Base-by-base conservation (phyloP, 805 yeast genomes). In the Starmerella powellii region DNA sequence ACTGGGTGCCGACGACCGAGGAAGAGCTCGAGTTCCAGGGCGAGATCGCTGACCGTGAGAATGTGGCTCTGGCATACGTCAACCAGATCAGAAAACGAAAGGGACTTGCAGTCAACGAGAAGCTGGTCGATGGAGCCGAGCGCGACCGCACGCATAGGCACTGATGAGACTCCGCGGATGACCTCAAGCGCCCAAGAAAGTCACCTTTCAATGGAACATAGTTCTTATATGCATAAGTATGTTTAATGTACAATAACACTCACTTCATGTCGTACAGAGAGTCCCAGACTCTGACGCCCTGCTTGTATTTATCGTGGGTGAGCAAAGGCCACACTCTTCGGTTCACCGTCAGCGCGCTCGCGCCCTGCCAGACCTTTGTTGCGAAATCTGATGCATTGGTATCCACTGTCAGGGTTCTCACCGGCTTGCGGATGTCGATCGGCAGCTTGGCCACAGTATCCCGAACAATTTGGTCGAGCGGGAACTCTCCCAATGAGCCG, bases 1-100 rank as follows among this genome's bases (percentile, higher is more conserved):
- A 82, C 68, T 91, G 99, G 99, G 94, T 91, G 13, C 99, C 99
- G 12, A 83, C 91, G 2, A 91, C 98, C 0, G 96, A 84, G 54
- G 96, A 86, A 59, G 98, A 91, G 60, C 63, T 91, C 35, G 97
- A 91, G 59, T 93, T 85, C 45, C 66, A 84, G 34, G 99, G 99
- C 21, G 95, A 84, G 49, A 73, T 74, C 51, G 94, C 95, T 1
- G 98, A 91, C 53, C 73, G 82, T 54, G 97, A 85, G 55, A 91
- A 91, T 56, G 67, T 87, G 49, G 97, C 96, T 0, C 73, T 93
- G 58, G 71, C 70, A 56, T 87, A 88, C 58, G 81, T 91, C 79
- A 85, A 84, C 50, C 65, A 65, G 16, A 74, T 91, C 34, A 72
- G 99, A 56, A 73, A 74, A 57, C 71, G 93, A 50, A 91, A 91